phyloP scores from a whole-genome alignment of 352 stramenopile genomes.

The Phytopythium oedochilum region DNA sequence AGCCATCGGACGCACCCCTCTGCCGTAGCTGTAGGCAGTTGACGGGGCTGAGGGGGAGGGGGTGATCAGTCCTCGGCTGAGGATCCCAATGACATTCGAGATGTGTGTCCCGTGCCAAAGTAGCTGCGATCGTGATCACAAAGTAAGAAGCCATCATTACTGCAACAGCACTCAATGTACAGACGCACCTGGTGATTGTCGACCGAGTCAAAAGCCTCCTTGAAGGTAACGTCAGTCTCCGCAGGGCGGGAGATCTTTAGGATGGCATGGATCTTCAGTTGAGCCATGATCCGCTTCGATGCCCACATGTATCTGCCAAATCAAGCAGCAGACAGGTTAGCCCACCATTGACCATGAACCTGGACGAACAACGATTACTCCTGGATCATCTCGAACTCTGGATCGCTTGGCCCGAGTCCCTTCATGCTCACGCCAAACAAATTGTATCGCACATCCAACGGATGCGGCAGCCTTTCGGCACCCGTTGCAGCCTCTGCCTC shows the following conservation, averaged over 20 bases:
- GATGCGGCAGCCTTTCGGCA: slow-evolving; percentile 11
- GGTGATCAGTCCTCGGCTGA: slow-evolving; percentile 63
- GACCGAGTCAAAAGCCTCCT: slow-evolving; percentile 27
- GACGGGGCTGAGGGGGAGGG: slow-evolving; percentile 55
- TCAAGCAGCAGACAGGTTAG: no score
- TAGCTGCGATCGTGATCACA: slow-evolving; percentile 26
- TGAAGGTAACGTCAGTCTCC: slow-evolving; percentile 38
- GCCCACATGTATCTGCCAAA: slow-evolving; percentile 40
- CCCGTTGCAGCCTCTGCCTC: background rate
- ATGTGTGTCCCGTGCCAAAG: slow-evolving; percentile 56
- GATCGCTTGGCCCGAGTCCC: slow-evolving; percentile 24
- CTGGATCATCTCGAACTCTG: slow-evolving; percentile 55
- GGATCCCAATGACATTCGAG: slow-evolving; percentile 63
- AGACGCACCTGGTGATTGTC: slow-evolving; percentile 47
- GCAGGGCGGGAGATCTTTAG: slow-evolving; percentile 40
- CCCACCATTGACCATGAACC: no score
- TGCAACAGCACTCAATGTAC: background rate
- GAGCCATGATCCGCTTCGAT: slow-evolving; percentile 32
- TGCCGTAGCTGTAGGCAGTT: slow-evolving; percentile 74
- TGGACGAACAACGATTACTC: no score
- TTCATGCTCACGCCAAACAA: slow-evolving; percentile 49
- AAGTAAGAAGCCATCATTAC: background rate
- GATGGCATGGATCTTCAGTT: slow-evolving; percentile 38
- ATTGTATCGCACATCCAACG: slow-evolving; percentile 46
- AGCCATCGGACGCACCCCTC: slow-evolving; percentile 34